Base-by-base conservation (phyloP, 345 rosid genomes). In the Lepidium sativum region DNA sequence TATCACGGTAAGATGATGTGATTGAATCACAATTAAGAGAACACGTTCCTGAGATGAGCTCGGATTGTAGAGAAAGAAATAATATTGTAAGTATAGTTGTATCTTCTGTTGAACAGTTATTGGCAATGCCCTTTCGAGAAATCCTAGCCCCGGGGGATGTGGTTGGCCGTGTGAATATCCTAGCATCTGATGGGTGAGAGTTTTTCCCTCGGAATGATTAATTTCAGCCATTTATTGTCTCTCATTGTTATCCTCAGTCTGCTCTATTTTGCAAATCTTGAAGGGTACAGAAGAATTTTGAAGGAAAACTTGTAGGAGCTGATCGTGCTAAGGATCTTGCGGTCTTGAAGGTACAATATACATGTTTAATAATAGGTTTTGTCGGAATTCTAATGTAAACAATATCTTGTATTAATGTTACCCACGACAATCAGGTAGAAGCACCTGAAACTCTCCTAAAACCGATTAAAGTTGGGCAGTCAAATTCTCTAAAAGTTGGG, bases 311-410 rank as follows among this genome's bases (percentile, higher is more conserved):
- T 72, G 62, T 92, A 39, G 98, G 96, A 29, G 98, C 98, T 17
- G 94, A 92, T 73, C 97, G 96, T 63, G 52, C 81, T 12, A 92
- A 92, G 76, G 97, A 92, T 79, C 98, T 92, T 48, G 98, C 97
- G 71, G 97, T 92, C 56, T 78, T 92, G 75, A 86, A 89, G 91
- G 70, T 66, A 32, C 29, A 11, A 85, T 86, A 34, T 42, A 2
- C 29, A 65, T 51, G 31, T 41, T 25, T 43, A 14, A 42, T 16
- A 25, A 3, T 42, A 38, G 3, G 6, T 9, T 0, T 49, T 4
- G 13, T 15, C 6, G 1, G 31, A 42, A 10, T 35, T 58, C 9
- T 2, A 23, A 23, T 23, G n/a, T 15, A 11, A 1, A 23, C 18
- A 56, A 13, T 0, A 39, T 1, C 39, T 60, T 14, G 40, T 13